Evolutionary conservation across 352 stramenopile genomes (phyloP).

Genomic region (Pythium dissimile): DNA sequence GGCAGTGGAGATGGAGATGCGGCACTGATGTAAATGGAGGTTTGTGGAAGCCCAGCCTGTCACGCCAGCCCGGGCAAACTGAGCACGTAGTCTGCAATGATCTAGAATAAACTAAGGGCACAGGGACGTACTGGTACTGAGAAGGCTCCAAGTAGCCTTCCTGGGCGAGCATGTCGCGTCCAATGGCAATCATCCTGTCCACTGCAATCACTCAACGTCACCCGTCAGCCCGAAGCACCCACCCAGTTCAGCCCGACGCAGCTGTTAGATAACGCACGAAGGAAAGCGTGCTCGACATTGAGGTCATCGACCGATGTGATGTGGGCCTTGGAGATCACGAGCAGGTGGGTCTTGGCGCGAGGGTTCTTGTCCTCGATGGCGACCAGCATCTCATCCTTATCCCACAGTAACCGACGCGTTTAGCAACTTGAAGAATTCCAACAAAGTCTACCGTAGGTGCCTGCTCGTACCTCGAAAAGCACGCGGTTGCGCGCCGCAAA

Average conservation of each 20-base stretch:
- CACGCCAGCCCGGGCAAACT: not conserved
- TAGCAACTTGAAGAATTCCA: not conserved
- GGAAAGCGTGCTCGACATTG: constrained; percentile 28
- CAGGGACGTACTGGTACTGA: constrained; percentile 11
- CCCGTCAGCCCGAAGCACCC: not conserved
- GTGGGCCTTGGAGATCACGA: constrained; percentile 64
- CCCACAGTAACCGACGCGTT: not conserved
- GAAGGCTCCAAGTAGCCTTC: constrained; percentile 31
- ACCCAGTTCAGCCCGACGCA: no score
- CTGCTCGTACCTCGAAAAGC: constrained; percentile 42
- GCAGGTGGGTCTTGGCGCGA: constrained; percentile 45
- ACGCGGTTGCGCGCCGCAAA: constrained; percentile 44
- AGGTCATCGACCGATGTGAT: constrained; percentile 55
- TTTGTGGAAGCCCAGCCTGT: constrained; percentile 69
- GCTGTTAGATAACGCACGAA: constrained; percentile 54
- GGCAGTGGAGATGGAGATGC: constrained; percentile 74
- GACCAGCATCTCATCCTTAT: constrained; percentile 55
- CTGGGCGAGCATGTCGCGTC: constrained; percentile 41
- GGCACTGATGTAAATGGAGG: constrained; percentile 64
- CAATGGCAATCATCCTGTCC: constrained; percentile 52
- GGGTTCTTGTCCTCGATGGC: constrained; percentile 60
- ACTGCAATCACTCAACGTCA: constrained; percentile 28
- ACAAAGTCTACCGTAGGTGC: not conserved
- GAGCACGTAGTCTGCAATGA: not conserved
- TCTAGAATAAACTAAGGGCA: not conserved